phyloP scores from a whole-genome alignment of 108 stramenopile species.

The Chaetoceros tenuissimus region DNA sequence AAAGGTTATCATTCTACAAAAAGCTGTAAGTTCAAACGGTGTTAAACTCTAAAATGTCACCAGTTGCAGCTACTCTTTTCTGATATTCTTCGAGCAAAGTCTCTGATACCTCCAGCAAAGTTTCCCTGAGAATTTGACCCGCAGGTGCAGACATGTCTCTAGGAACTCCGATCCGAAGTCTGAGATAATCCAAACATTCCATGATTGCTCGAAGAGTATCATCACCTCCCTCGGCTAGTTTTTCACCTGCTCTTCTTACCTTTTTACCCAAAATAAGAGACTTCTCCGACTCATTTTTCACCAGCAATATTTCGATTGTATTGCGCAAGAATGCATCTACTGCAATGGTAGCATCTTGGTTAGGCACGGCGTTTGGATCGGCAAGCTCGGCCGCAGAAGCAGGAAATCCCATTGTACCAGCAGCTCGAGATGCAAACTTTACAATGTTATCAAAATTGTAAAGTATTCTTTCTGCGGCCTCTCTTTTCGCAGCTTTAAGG shows the following conservation, averaged over 20 bases:
- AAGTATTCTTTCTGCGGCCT: conserved; percentile 51
- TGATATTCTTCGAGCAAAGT: too few relatives aligned
- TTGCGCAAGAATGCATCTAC: conserved; percentile 31
- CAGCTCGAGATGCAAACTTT: conserved; percentile 44
- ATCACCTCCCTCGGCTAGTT: conserved; percentile 17
- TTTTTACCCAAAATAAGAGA: conserved; percentile 22
- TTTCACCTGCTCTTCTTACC: conserved; percentile 25
- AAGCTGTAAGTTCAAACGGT: too few relatives aligned
- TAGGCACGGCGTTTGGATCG: conserved; percentile 45
- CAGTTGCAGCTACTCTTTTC: too few relatives aligned
- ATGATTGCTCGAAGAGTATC: too few relatives aligned
- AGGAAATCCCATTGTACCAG: conserved; percentile 44
- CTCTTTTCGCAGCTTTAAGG: conserved; percentile 35
- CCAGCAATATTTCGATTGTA: conserved; percentile 27
- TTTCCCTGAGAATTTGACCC: conserved; percentile 42
- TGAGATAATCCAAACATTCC: conserved; percentile 41
- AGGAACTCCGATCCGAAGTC: conserved; percentile 67
- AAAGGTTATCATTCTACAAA: too few relatives aligned
- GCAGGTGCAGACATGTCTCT: conserved; percentile 65
- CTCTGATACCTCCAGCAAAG: too few relatives aligned
- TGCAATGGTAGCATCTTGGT: conserved; percentile 19
- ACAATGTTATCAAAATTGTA: conserved; percentile 41
- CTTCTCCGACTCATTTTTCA: conserved; percentile 21
- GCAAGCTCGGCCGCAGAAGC: conserved; percentile 45
- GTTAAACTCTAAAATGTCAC: too few relatives aligned